These are phyloP conservation scores for Ceratocystis harringtonii DNA, from an alignment of 2,329 filamentous ascomycete genomes.

Conservation along the genomic window DNA sequence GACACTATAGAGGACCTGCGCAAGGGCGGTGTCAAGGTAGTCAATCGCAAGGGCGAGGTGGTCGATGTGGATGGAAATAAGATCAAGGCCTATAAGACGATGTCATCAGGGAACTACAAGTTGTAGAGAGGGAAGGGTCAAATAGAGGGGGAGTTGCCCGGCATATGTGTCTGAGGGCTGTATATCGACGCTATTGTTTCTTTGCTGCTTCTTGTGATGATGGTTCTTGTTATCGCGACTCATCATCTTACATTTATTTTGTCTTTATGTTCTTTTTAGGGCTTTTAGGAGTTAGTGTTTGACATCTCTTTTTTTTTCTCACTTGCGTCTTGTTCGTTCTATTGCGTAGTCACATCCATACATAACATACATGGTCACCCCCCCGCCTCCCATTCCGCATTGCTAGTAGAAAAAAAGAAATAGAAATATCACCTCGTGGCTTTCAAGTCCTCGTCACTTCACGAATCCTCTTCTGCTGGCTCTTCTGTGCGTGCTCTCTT, in stretches of 20 bases:
- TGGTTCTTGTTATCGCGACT: conserved; percentile 1
- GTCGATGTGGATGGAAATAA: conserved; percentile 73
- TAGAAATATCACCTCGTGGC: neutral
- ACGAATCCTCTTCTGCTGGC: conserved; percentile 10
- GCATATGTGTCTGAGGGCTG: neutral
- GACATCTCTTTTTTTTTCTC: conserved; percentile 1
- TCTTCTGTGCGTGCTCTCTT: conserved; percentile 22
- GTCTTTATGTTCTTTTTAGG: neutral
- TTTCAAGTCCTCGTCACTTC: neutral
- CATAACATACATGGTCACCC: neutral
- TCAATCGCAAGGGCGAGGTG: conserved; percentile 77
- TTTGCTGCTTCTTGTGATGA: neutral
- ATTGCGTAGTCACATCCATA: neutral
- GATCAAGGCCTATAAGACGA: conserved; percentile 38
- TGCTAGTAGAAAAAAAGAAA: neutral
- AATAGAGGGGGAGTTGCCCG: neutral
- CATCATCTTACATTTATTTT: neutral
- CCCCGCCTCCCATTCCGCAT: no score
- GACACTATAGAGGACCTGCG: conserved; percentile 52
- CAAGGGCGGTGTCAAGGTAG: conserved; percentile 79
- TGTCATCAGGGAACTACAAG: conserved; percentile 46
- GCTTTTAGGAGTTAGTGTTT: conserved; percentile 10
- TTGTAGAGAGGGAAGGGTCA: conserved; percentile 27
- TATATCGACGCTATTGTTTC: neutral
- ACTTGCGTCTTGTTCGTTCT: neutral